phyloP scores from a whole-genome alignment of 176 grass and related monocot species.

The Oryza glaberrima region DNA sequence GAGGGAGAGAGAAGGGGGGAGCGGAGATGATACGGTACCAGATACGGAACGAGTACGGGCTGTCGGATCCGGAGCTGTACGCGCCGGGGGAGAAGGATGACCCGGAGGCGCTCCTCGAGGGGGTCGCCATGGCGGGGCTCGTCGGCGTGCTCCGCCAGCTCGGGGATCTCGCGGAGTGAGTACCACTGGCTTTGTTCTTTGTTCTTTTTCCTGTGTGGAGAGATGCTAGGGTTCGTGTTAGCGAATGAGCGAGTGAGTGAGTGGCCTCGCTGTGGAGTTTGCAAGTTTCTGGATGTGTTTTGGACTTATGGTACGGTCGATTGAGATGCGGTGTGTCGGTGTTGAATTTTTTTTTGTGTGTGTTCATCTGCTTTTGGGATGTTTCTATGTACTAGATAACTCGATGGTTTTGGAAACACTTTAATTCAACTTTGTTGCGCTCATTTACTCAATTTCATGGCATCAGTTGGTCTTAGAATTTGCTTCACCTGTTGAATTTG shows the following conservation, averaged over 20 bases:
- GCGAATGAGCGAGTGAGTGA: neutral
- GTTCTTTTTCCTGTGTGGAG: neutral
- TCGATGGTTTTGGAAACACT: neutral
- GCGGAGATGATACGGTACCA: constrained; percentile 87
- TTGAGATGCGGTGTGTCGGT: neutral
- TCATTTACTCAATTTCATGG: neutral
- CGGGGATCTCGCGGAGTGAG: constrained; percentile 95
- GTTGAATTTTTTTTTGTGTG: neutral
- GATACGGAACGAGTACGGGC: constrained; percentile 86
- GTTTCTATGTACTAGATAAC: neutral
- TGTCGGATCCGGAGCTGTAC: constrained; percentile 74
- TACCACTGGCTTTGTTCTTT: neutral
- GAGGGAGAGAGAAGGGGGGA: neutral
- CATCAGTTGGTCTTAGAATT: neutral
- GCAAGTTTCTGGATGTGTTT: neutral
- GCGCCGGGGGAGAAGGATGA: constrained; percentile 76
- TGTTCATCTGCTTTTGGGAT: neutral
- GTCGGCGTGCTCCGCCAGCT: constrained; percentile 91
- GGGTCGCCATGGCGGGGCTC: constrained; percentile 94
- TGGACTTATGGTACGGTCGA: neutral
- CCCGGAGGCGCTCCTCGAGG: constrained; percentile 92
- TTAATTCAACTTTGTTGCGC: neutral
- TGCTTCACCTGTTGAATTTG: neutral
- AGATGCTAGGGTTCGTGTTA: neutral
- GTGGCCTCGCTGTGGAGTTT: neutral